phyloP scores from a whole-genome alignment of 208 protist species.

The Vickermania spadyakhi region DNA sequence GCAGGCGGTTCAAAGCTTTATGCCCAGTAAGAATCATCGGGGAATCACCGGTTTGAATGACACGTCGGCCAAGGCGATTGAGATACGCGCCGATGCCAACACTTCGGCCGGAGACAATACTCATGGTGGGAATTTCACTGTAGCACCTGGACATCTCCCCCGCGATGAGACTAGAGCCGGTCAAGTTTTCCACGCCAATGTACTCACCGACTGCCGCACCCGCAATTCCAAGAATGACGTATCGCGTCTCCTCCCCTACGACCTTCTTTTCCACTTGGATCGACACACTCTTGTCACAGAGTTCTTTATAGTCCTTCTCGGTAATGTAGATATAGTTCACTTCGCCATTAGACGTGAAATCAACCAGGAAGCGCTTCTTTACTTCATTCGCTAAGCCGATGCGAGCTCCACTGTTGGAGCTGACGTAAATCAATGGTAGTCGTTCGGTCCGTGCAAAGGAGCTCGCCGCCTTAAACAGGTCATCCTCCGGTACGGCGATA shows the following conservation, averaged over 20 bases:
- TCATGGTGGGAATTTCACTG: conserved; percentile 96
- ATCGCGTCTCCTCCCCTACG: conserved; percentile 65
- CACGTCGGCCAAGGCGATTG: conserved; percentile 94
- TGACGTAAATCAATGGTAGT: conserved; percentile 96
- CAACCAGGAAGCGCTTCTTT: conserved; percentile 86
- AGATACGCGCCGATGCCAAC: conserved; percentile 99
- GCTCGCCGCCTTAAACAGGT: conserved; percentile 86
- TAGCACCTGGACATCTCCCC: conserved; percentile 97
- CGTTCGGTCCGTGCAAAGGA: conserved; percentile 71
- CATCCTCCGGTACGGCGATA: conserved; percentile 94
- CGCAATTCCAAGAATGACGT: conserved; percentile 90
- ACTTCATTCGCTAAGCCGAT: conserved; percentile 94
- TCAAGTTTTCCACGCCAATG: conserved; percentile 97
- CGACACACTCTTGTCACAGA: conserved; percentile 30
- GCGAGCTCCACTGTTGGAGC: conserved; percentile 95
- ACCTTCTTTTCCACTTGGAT: conserved; percentile 24
- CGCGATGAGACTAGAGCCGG: conserved; percentile 94
- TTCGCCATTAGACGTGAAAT: conserved; percentile 80
- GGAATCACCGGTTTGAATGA: conserved; percentile 91
- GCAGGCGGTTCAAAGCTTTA: conserved; percentile 86
- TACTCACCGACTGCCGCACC: conserved; percentile 87
- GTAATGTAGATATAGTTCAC: conserved; percentile 95
- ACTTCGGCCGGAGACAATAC: conserved; percentile 93
- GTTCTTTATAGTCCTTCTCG: conserved; percentile 72
- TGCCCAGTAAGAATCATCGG: conserved; percentile 96